Base-by-base conservation (phyloP, 2,329 filamentous ascomycete genomes). In the Orbilia brochopaga region DNA sequence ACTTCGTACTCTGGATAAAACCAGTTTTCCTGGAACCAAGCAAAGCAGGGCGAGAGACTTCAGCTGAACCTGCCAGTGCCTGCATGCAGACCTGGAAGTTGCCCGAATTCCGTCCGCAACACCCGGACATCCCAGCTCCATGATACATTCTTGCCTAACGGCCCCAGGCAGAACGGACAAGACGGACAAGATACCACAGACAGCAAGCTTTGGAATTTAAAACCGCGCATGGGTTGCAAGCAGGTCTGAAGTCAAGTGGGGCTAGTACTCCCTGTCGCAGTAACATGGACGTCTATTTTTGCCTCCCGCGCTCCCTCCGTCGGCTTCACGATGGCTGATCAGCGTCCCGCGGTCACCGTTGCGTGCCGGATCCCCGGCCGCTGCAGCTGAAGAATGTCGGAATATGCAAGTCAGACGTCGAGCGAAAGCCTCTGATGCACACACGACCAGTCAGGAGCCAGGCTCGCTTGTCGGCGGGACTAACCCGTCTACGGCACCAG, bases 221-320 rank as follows among this genome's bases (percentile, higher is more conserved):
- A 32, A 32, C 27, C 27, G 27, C 27, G 27, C 27, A 32, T 32
- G 27, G 27, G 27, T 32, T 32, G 27, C 27, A 32, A 32, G 27
- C 27, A 32, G 27, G 27, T 32, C 27, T 32, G 27, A 8, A 32
- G 27, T 3, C 27, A 32, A 32, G 54, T 58, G 54, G 54, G 54
- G 54, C 37, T 42, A 8, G 3, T 32, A 32, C 27, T 32, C 27
- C 27, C 27, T 32, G 27, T 32, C 27, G 27, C 27, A 32, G 27
- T 32, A 8, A 32, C 44, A 48, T 19, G 44, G 17, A 40, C 56
- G 30, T 50, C 19, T 59, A 48, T 40, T 57, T 69, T 63, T 63
- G 66, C 59, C 59, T 70, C 54, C 66, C 66, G 66, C 59, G 60
- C 59, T 63, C 63, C 58, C 66, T 32, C 27, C 27, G 27, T 32